A percentile compares a stretch with the other conserved stretches of the same genome.
phyloP scores from a whole-genome alignment of 768 basidiomycete species.

The Lentinula raphanica region DNA sequence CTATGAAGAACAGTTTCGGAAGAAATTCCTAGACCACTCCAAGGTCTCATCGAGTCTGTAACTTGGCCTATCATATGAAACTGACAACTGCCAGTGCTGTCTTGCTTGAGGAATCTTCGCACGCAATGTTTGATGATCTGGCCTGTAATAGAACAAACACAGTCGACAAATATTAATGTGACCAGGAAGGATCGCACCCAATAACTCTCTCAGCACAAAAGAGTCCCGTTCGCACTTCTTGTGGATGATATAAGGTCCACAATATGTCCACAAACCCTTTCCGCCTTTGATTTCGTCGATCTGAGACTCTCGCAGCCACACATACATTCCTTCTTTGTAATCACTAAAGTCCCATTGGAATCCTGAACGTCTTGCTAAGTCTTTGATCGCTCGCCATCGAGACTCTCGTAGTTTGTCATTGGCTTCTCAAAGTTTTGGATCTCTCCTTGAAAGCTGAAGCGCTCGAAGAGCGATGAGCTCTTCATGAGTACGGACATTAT shows the following conservation, averaged over 20 bases:
- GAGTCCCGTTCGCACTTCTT: not conserved
- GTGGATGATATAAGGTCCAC: conserved; percentile 21
- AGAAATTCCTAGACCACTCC: too few relatives aligned
- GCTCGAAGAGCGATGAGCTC: conserved; percentile 21
- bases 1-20: too few relatives aligned
- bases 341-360: conserved; percentile 12
- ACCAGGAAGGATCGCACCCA: conserved; percentile 4
- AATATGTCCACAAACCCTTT: conserved; percentile 22
- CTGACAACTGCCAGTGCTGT: too few relatives aligned
- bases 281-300: conserved; percentile 24
- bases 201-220: conserved; percentile 4
- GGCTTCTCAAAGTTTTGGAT: conserved; percentile 13
- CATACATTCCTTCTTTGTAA: conserved; percentile 23
- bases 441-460: conserved; percentile 16
- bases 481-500: conserved; percentile 14
- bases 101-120: too few relatives aligned
- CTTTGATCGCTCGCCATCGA: conserved; percentile 6
- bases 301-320: conserved; percentile 25
- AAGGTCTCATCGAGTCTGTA: too few relatives aligned
- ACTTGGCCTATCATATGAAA: too few relatives aligned
- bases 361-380: conserved; percentile 15
- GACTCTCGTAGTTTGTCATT: conserved; percentile 8
- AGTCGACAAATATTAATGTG: not conserved
- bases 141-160: conserved; percentile 5
- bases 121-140: conserved; percentile 1